A percentile compares a stretch with the other conserved stretches of the same genome.
phyloP scores from a whole-genome alignment of 495 filamentous ascomycete species.

The Penicillium paradoxum region DNA sequence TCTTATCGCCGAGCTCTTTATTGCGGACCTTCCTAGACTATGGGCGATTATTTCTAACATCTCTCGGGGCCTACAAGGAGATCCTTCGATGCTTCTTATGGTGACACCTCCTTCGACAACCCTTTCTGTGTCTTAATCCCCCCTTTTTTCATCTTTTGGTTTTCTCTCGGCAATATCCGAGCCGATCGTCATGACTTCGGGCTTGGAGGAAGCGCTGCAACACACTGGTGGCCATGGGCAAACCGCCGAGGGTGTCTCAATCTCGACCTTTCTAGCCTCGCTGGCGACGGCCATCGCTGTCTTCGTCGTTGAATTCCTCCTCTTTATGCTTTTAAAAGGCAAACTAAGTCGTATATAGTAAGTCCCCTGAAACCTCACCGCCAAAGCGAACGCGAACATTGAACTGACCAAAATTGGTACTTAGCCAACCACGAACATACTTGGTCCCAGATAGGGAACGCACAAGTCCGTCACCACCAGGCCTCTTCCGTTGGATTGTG shows the following conservation, averaged over 20 bases:
- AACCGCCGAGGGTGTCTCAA: slow-evolving; percentile 42
- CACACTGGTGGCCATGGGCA: slow-evolving; percentile 37
- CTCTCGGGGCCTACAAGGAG: neutral
- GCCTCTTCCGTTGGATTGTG: slow-evolving; percentile 62
- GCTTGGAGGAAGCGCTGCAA: slow-evolving; percentile 34
- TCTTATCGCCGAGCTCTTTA: neutral
- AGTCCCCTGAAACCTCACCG: slow-evolving; percentile 20
- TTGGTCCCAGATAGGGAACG: slow-evolving; percentile 85
- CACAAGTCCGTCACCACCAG: slow-evolving; percentile 64
- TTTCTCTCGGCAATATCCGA: neutral
- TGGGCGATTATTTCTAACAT: neutral
- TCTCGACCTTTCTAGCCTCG: slow-evolving; percentile 67
- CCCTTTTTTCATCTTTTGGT: neutral
- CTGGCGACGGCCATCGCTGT: slow-evolving; percentile 63
- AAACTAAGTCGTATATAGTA: slow-evolving; percentile 84
- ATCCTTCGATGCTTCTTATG: neutral
- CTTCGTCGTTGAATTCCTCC: slow-evolving; percentile 70
- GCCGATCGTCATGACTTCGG: slow-evolving; percentile 25
- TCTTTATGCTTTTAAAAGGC: slow-evolving; percentile 73
- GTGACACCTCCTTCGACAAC: neutral
- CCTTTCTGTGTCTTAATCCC: neutral
- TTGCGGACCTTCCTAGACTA: neutral
- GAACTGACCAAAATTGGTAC: slow-evolving; percentile 5
- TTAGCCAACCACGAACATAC: slow-evolving; percentile 80
- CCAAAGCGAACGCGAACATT: neutral